These are phyloP conservation scores for Fremontodendron californicum DNA, from an alignment of 345 rosid genomes.

Conservation along the genomic window DNA sequence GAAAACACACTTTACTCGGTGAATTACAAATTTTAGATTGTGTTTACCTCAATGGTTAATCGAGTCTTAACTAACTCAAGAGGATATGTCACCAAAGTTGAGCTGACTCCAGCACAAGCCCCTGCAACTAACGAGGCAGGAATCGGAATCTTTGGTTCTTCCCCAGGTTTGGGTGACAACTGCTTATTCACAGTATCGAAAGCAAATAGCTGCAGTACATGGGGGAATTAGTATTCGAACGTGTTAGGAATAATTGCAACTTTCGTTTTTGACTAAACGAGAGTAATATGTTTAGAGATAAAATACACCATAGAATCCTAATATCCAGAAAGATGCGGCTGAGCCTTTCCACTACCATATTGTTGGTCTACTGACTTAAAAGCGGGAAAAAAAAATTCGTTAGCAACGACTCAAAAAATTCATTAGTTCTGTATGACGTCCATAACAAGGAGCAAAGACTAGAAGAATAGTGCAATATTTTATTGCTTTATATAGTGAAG, in stretches of 20 bases:
- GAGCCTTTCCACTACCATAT: neutral
- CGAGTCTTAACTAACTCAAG: slow-evolving; percentile 93
- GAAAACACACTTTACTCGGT: neutral
- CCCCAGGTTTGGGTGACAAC: slow-evolving; percentile 63
- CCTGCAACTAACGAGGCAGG: slow-evolving; percentile 93
- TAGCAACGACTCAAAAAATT: neutral
- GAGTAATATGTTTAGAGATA: neutral
- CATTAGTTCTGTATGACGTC: neutral
- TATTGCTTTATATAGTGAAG: neutral
- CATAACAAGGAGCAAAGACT: neutral
- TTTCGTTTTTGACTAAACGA: neutral
- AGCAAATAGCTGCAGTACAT: slow-evolving; percentile 66
- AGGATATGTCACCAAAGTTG: slow-evolving; percentile 86
- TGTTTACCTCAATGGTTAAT: slow-evolving; percentile 77
- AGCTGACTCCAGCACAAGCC: slow-evolving; percentile 98
- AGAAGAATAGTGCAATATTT: neutral
- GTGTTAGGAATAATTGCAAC: neutral
- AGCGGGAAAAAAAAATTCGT: too few relatives aligned
- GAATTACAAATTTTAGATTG: neutral
- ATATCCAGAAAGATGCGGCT: neutral
- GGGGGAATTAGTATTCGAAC: neutral
- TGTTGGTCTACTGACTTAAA: neutral
- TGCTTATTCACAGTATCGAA: slow-evolving; percentile 83
- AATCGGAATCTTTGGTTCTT: slow-evolving; percentile 56
- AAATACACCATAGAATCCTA: neutral